Evolutionary conservation across 371 early-diverging fungal species (phyloP), one percentile per base, ranked within the genome.

Genomic region (Encephalitozoon cuniculi): DNA sequence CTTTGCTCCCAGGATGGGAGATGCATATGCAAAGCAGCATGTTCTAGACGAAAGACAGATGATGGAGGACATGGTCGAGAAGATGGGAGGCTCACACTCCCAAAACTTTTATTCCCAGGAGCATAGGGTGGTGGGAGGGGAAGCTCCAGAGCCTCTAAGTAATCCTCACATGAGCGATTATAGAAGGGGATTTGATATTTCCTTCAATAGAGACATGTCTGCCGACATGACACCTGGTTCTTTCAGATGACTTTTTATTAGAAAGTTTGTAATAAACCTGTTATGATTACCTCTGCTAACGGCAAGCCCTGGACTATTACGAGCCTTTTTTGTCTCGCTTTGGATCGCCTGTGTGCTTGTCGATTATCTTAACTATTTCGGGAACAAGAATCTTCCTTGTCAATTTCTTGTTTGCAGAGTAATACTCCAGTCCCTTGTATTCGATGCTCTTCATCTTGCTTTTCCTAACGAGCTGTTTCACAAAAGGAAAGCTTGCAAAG

Each of bases 381-480:
- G 77, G 81, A n/a, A 77, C 55, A 52, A 77, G 40, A 2, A 80
- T 41, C 64, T 80, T 80, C 40, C 81, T 76, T 23, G 71, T 51
- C n/a, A 64, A 23, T 37, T 63, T 64, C n/a, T 70, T 74, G 21
- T 40, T 40, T 23, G 77, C 59, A 28, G 44, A 43, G 25, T 74
- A 80, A 46, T 80, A 80, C 11, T 26, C 30, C 23, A 80, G 40
- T 0, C 71, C 81, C 44, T 77, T 76, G 49, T 74, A 77, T 12
- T 73, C 59, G 6, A 71, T 51, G 25, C 28, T 41, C 44, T 66
- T 74, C 44, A 80, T 66, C 8, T 53, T 23, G 26, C 65, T 12
- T 18, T 63, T 37, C 9, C 59, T 40, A 7, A 41, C 53, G 12
- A 81, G 18, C 6, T 40, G 4, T 21, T 65, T 59, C 37, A 69